These are phyloP conservation scores for Liriodendron chinense DNA, from an alignment of 164 flowering plant species.

Conservation along the genomic window DNA sequence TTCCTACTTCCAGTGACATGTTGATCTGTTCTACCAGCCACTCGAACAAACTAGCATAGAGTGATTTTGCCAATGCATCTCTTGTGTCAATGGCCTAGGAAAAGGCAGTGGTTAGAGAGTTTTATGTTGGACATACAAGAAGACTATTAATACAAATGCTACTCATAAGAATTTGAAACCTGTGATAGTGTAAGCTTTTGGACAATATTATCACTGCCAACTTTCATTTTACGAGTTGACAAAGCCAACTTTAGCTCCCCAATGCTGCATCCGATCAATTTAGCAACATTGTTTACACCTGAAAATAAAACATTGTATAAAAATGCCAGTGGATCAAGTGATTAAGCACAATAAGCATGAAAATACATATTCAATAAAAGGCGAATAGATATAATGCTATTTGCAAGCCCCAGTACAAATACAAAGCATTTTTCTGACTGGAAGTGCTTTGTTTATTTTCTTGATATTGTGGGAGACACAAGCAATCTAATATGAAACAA, in stretches of 20 bases:
- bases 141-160: not conserved
- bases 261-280: conserved; percentile 68
- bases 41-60: conserved; percentile 92
- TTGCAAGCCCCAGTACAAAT: not conserved
- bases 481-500: too few relatives aligned
- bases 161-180: conserved; percentile 36
- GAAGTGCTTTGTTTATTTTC: not conserved
- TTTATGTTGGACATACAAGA: not conserved
- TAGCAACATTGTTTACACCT: conserved; percentile 67
- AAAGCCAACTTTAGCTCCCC: conserved; percentile 67
- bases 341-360: not conserved
- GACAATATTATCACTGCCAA: conserved; percentile 78
- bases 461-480: not conserved
- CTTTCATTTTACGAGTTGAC: conserved; percentile 94
- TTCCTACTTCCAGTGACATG: conserved; percentile 88
- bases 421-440: not conserved
- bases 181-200: conserved; percentile 90
- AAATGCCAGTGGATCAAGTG: not conserved
- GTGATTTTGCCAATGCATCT: conserved; percentile 97
- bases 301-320: conserved; percentile 13
- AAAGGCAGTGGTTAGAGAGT: not conserved
- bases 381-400: not conserved
- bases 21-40: conserved; percentile 97
- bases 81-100: conserved; percentile 82
- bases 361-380: not conserved